Conservation (phyloP, 208 protist genomes). For the Willaertia magna region DNA sequence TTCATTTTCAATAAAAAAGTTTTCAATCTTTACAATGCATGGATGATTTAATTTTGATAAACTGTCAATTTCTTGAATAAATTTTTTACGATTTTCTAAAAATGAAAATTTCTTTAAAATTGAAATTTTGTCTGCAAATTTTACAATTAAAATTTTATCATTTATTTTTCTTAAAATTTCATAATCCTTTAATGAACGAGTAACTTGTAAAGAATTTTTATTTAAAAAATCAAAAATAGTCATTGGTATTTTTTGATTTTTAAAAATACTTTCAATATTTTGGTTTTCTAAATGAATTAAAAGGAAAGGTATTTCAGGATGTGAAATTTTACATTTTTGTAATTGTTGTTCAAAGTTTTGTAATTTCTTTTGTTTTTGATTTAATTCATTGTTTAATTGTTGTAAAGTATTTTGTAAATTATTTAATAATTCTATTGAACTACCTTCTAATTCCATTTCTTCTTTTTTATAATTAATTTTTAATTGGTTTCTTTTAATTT, state of each 20-base stretch:
- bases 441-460: background rate
- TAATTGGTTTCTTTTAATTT: background rate
- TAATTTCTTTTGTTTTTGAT: background rate
- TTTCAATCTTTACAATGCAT: background rate
- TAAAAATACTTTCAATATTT: background rate
- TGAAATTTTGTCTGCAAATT: background rate
- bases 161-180: background rate
- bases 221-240: background rate
- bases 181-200: background rate
- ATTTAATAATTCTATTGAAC: background rate
- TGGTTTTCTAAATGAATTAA: too few species aligned
- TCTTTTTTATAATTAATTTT: background rate
- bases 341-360: background rate
- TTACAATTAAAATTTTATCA: background rate
- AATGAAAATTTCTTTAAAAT: background rate
- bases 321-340: background rate
- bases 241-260: background rate
- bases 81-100: background rate
- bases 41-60: background rate
- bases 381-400: background rate
- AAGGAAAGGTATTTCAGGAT: background rate
- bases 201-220: background rate
- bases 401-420: background rate
- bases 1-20: background rate
- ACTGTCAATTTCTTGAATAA: background rate